phyloP scores from a whole-genome alignment of 2,329 filamentous ascomycete genomes.

The Nothopassalora personata region DNA sequence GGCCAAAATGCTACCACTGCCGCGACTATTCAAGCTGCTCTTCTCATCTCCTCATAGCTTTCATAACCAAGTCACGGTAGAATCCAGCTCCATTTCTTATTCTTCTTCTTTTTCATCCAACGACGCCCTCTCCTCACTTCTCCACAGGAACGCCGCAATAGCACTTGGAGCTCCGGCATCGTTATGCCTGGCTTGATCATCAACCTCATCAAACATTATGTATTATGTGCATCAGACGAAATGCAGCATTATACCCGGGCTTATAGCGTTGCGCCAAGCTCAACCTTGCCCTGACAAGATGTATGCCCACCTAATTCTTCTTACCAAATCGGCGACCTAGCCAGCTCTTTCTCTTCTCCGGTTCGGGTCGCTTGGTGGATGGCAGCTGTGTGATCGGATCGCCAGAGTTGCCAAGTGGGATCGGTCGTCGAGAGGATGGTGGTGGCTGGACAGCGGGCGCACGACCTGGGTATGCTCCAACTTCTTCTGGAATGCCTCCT shows the following conservation, averaged over 20 bases:
- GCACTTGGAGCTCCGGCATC: background rate
- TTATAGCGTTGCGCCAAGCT: background rate
- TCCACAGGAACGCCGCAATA: background rate
- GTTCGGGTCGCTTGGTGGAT: conserved; percentile 23
- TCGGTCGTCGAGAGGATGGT: conserved; percentile 28
- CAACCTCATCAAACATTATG: conserved; percentile 4
- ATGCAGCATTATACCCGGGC: background rate
- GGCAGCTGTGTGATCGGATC: conserved; percentile 20
- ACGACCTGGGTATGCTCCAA: conserved; percentile 18
- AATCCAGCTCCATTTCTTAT: conserved; percentile 3
- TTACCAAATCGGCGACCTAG: conserved; percentile 77
- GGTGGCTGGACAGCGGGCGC: conserved; percentile 22
- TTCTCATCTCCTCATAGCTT: background rate
- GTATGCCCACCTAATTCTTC: conserved; percentile 32
- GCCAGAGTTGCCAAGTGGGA: conserved; percentile 24
- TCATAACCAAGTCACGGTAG: conserved; percentile 6
- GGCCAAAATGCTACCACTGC: background rate
- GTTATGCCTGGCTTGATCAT: background rate
- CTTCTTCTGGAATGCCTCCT: conserved; percentile 39
- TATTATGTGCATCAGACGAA: conserved; percentile 6
- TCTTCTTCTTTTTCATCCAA: background rate
- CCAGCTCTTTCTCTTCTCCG: conserved; percentile 85
- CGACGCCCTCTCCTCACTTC: background rate
- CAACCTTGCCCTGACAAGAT: background rate
- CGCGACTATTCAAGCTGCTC: background rate